Percentiles rank a stretch among this genome's conserved stretches.
Evolutionary conservation across 768 basidiomycete genomes (phyloP).

Genomic region (Rossbeevera mucosa): DNA sequence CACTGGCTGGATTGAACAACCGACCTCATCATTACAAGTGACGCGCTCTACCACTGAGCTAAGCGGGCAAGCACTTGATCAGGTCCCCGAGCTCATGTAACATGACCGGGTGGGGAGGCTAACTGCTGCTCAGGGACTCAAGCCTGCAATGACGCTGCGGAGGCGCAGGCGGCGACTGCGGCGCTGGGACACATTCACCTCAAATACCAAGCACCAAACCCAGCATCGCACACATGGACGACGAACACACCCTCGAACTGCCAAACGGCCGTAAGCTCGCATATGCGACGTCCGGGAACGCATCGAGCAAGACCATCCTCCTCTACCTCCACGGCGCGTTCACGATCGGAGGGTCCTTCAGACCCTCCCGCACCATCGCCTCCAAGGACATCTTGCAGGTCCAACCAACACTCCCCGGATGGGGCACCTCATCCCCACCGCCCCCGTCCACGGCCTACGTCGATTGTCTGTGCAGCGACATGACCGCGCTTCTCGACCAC

Average conservation of each 20-base stretch:
- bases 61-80: constrained; percentile 22
- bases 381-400: constrained; percentile 43
- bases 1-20: constrained; percentile 45
- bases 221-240: constrained; percentile 3
- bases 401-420: constrained; percentile 53
- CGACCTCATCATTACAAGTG: constrained; percentile 39
- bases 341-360: constrained; percentile 41
- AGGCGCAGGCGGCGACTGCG: too few species aligned
- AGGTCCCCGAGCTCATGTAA: neutral
- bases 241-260: constrained; percentile 21
- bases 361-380: constrained; percentile 31
- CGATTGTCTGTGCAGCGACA: constrained; percentile 40
- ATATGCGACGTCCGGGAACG: constrained; percentile 50
- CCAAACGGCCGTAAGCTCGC: constrained; percentile 45
- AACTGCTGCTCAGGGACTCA: too few species aligned
- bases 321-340: constrained; percentile 57
- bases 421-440: constrained; percentile 50
- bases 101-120: too few species aligned
- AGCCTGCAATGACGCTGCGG: constrained; percentile 1
- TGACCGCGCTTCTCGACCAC: constrained; percentile 44
- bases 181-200: neutral
- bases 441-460: constrained; percentile 34
- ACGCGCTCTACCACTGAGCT: constrained; percentile 8
- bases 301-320: constrained; percentile 44
- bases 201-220: neutral